Evolutionary conservation across 306 rosid genomes (phyloP).

Genomic region (cucumber (Cucumis sativus)): DNA sequence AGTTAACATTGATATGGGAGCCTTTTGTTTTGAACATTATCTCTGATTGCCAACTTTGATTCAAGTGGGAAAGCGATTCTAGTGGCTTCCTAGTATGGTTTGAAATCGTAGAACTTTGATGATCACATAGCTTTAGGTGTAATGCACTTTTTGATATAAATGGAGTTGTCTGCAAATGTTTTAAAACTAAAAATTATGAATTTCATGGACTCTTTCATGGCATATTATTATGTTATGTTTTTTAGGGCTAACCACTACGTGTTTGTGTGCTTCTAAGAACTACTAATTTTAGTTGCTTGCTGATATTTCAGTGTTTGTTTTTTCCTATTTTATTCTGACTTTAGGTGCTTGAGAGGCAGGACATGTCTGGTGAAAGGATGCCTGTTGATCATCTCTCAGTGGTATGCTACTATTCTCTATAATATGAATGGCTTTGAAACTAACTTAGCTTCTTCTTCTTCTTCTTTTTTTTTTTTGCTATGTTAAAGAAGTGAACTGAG

Average conservation of each 20-base stretch:
- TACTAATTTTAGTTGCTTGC: not conserved
- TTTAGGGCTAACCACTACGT: not conserved
- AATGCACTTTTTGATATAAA: not conserved
- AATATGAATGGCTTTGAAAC: not conserved
- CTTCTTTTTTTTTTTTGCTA: too few species aligned
- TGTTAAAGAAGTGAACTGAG: not conserved
- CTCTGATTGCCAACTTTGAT: not conserved
- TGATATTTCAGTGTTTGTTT: not conserved
- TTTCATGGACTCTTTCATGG: not conserved
- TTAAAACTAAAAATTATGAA: not conserved
- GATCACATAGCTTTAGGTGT: not conserved
- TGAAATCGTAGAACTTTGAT: not conserved
- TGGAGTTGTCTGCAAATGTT: not conserved
- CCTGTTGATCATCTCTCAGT: constrained; percentile 44
- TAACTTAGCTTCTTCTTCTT: not conserved
- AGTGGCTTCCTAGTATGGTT: not conserved
- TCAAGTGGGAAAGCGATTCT: not conserved
- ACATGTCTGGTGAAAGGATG: constrained; percentile 28
- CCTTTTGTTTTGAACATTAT: not conserved
- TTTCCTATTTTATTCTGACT: not conserved
- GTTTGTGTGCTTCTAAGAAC: not conserved
- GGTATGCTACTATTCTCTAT: constrained; percentile 37
- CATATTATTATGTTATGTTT: not conserved
- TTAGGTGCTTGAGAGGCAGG: constrained; percentile 58
- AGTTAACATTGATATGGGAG: not conserved